Base-by-base conservation (phyloP, 345 rosid species). In the Euphorbia lathyris region DNA sequence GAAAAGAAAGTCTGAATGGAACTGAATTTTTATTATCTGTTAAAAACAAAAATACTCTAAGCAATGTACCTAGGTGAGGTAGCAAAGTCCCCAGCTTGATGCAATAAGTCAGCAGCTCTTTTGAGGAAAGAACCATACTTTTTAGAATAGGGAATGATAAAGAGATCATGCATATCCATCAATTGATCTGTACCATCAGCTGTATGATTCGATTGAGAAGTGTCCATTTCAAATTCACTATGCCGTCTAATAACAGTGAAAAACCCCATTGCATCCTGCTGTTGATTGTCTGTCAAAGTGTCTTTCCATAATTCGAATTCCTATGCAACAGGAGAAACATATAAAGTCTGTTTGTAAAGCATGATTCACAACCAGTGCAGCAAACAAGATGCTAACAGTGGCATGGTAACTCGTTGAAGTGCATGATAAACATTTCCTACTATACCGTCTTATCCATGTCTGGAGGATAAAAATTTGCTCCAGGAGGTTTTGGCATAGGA, bases 401-500 rank as follows among this genome's bases (percentile, higher is more conserved):
- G 60, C 19, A 27, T 12, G 17, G 40, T 17, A 52, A 63, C 27
- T 23, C 22, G 26, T 14, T 16, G 9, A 9, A 30, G 29, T 36
- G 47, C 27, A 58, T 30, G 12, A 59, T 55, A 20, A 67, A 61
- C 50, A 53, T 72, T 6, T 32, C 26, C 58, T 43, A 23, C 34
- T 8, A 30, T 89, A 94, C 98, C 95, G 0, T 69, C 87, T 91
- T 91, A 63, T 91, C 91, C 98, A 94, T 88, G 77, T 94, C 98
- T n/a, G 96, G 86, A 67, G 97, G 97, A 70, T 94, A 91, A 71
- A 91, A 94, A 80, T 91, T 94, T 43, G 95, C 96, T 69, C 96
- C 93, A 56, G 95, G 91, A 55, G 98, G 98, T 76, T 88, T 88
- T 58, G n/a, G 74, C 74, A 72, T 26, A 22, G 98, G 98, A 82